Base-by-base conservation (phyloP, 768 basidiomycete species). In the Leucogyrophana mollusca region DNA sequence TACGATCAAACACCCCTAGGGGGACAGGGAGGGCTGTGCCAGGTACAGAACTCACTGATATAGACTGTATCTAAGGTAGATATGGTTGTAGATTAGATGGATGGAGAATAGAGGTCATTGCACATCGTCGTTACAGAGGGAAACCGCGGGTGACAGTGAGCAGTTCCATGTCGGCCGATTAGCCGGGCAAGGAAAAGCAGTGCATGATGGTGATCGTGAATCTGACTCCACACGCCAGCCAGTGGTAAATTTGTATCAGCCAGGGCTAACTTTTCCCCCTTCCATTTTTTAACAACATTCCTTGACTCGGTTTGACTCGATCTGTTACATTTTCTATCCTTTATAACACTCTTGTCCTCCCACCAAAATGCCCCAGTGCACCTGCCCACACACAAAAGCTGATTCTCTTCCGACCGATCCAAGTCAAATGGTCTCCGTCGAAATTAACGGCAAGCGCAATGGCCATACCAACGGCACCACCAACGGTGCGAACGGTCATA, bases 401-500 rank as follows among this genome's bases (percentile, higher is more conserved):
- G 78, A 83, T 57, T 43, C 67, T n/a, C 50, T 70, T 38, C 63
- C 78, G 35, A 57, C 69, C 37, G 72, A 69, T 49, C 69, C 65
- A 45, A 59, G 65, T 49, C 78, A 93, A 44, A 88, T 92, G 89
- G 87, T 93, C 45, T 63, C 76, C 23, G 77, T 92, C 43, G 70
- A 80, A 50, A 64, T 68, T 57, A 80, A 75, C 53, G 68, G 76
- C 59, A 47, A n/a, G 40, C 40, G 23, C 33, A 65, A 61, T 17
- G 62, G 65, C 59, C 73, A 45, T 74, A 67, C 38, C 70, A 44
- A 63, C 60, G 37, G 70, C 23, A 72, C 73, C 41, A n/a, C n/a
- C 6, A 83, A 79, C 40, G 59, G 72, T 34, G 63, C 59, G 49
- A 70, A 65, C 17, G 41, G 60, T 10, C 21, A 51, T 44, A 65